A percentile compares a stretch with the other conserved stretches of the same genome.
phyloP scores from a whole-genome alignment of 2,329 filamentous ascomycete genomes.

The Pseudogymnoascus sp. region DNA sequence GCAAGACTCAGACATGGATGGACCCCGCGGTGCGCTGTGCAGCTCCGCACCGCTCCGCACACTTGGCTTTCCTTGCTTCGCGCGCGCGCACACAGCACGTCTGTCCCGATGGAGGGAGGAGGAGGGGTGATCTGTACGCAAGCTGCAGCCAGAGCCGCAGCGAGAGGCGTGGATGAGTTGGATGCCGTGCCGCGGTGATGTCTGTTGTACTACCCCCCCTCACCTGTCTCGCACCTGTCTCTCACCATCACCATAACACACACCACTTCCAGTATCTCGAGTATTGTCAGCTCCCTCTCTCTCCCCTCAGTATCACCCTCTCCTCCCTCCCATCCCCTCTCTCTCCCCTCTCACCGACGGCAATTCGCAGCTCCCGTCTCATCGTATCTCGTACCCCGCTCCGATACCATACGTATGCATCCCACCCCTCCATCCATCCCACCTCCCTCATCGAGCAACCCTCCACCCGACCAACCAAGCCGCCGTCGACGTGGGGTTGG shows the following conservation, averaged over 20 bases:
- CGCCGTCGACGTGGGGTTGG: constrained; percentile 1
- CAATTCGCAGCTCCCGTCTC: not conserved
- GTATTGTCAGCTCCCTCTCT: not conserved
- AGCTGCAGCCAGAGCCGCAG: not conserved
- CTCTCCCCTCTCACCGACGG: not conserved
- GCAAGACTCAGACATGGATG: constrained; percentile 1
- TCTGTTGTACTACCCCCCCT: not conserved
- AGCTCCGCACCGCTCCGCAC: not conserved
- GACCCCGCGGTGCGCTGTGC: constrained; percentile 5
- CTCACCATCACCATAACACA: not conserved
- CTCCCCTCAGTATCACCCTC: not conserved
- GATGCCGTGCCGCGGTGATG: not conserved
- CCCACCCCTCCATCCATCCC: constrained; percentile 5
- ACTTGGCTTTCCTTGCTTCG: constrained; percentile 2
- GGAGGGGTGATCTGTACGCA: not conserved
- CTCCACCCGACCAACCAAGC: not conserved
- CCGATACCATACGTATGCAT: not conserved
- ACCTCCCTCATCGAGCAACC: constrained; percentile 1
- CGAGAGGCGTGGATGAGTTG: not conserved
- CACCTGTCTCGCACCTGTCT: not conserved
- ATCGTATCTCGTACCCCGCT: constrained; percentile 1
- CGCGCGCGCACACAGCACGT: not conserved
- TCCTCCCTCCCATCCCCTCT: not conserved
- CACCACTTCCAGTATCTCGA: not conserved
- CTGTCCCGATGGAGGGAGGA: not conserved